These are phyloP conservation scores for Kodamaea derodonti DNA, from an alignment of 1,139 yeast genomes.

Conservation along the genomic window DNA sequence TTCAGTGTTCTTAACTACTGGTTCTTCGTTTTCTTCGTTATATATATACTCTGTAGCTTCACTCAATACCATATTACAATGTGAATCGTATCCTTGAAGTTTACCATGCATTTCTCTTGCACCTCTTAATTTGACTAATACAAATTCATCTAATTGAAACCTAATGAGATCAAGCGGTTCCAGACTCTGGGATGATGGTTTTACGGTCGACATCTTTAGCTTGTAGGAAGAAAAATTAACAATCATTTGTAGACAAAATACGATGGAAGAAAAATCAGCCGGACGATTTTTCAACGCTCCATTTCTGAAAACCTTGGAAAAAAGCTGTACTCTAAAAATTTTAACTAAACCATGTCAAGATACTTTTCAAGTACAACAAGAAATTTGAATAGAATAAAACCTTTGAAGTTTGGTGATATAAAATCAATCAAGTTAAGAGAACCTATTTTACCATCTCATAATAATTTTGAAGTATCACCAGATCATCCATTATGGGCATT, in stretches of 20 bases:
- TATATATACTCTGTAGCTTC: conserved; percentile 87
- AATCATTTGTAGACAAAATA: no score
- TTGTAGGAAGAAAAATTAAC: no score
- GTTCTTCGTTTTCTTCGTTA: conserved; percentile 45
- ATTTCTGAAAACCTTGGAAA: no score
- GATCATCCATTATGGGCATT: conserved; percentile 97
- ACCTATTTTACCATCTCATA: conserved; percentile 83
- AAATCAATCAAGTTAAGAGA: conserved; percentile 51
- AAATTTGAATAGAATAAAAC: conserved; percentile 11
- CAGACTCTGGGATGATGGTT: conserved; percentile 30
- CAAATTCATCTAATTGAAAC: conserved; percentile 80
- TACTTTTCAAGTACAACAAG: not conserved
- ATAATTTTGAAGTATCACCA: conserved; percentile 67
- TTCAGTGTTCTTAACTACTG: conserved; percentile 59
- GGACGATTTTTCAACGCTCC: no score
- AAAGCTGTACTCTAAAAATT: no score
- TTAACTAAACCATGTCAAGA: no score
- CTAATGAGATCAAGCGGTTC: conserved; percentile 86
- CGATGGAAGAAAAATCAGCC: no score
- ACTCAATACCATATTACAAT: conserved; percentile 92
- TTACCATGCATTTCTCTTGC: conserved; percentile 90
- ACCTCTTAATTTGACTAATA: conserved; percentile 90
- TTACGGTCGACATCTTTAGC: conserved; percentile 39
- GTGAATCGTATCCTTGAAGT: conserved; percentile 93
- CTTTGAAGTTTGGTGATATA: conserved; percentile 27